Conservation (phyloP, 2,329 filamentous ascomycete species). For the Penicillium crustosum region DNA sequence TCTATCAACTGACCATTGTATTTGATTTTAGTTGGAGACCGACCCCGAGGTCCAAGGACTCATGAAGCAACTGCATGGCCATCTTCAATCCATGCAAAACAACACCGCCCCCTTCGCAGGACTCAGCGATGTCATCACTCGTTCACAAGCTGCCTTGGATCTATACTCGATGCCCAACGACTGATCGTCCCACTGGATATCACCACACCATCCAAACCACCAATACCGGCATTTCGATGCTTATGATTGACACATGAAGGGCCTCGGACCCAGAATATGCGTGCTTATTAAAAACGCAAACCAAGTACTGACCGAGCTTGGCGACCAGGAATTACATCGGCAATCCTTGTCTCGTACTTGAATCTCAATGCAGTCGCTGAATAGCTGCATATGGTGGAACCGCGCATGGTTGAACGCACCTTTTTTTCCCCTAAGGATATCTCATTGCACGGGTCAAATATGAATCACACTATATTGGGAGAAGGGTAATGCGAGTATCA, state of each 20-base stretch:
- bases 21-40: constrained; percentile 33
- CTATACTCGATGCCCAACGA: constrained; percentile 33
- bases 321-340: neutral
- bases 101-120: constrained; percentile 41
- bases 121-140: constrained; percentile 39
- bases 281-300: neutral
- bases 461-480: neutral
- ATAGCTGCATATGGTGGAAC: constrained; percentile 7
- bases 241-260: constrained; percentile 31
- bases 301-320: neutral
- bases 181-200: constrained; percentile 21
- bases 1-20: constrained; percentile 11
- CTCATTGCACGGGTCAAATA: neutral
- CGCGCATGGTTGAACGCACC: neutral
- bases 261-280: constrained; percentile 8
- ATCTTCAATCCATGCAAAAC: constrained; percentile 47
- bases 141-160: constrained; percentile 39
- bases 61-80: constrained; percentile 43
- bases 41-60: constrained; percentile 40
- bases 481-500: neutral
- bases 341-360: constrained; percentile 11
- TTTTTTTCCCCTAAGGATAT: neutral
- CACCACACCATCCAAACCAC: neutral
- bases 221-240: constrained; percentile 15
- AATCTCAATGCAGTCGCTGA: constrained; percentile 4